These are phyloP conservation scores for Fusarium sp. DNA, from an alignment of 2,329 filamentous ascomycete species.

Conservation along the genomic window DNA sequence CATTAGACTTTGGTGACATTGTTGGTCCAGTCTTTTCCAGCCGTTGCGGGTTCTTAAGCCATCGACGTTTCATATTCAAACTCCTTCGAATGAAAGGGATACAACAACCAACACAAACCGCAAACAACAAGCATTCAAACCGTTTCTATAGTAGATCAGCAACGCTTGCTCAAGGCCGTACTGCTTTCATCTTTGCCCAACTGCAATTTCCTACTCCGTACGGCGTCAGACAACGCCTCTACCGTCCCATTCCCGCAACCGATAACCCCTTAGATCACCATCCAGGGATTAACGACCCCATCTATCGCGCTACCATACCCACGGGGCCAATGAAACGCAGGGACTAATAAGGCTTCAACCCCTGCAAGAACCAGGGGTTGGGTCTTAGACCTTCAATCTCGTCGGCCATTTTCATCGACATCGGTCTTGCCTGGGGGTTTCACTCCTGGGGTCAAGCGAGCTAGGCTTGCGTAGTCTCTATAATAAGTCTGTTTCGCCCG, in stretches of 20 bases:
- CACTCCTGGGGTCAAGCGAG: slow-evolving; percentile 13
- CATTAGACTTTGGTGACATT: neutral
- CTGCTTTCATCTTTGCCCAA: neutral
- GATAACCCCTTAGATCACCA: slow-evolving; percentile 30
- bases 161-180: neutral
- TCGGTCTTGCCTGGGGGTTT: slow-evolving; percentile 19
- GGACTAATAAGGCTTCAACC: slow-evolving; percentile 15
- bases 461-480: neutral
- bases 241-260: slow-evolving; percentile 28
- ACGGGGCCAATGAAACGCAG: slow-evolving; percentile 25
- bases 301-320: slow-evolving; percentile 2
- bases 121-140: neutral
- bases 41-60: slow-evolving; percentile 1
- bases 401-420: slow-evolving; percentile 12
- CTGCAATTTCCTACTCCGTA: neutral
- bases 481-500: slow-evolving; percentile 27
- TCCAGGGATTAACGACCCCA: slow-evolving; percentile 14
- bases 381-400: slow-evolving; percentile 15
- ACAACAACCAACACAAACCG: neutral
- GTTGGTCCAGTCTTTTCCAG: slow-evolving; percentile 1
- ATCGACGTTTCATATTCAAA: slow-evolving; percentile 23
- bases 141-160: too few species aligned
- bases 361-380: slow-evolving; percentile 30
- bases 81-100: slow-evolving; percentile 1
- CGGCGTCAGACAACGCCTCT: neutral